A percentile compares a stretch with the other conserved stretches of the same genome.
Evolutionary conservation across 1,139 yeast species (phyloP).

Genomic region (Yamadazyma oceani): DNA sequence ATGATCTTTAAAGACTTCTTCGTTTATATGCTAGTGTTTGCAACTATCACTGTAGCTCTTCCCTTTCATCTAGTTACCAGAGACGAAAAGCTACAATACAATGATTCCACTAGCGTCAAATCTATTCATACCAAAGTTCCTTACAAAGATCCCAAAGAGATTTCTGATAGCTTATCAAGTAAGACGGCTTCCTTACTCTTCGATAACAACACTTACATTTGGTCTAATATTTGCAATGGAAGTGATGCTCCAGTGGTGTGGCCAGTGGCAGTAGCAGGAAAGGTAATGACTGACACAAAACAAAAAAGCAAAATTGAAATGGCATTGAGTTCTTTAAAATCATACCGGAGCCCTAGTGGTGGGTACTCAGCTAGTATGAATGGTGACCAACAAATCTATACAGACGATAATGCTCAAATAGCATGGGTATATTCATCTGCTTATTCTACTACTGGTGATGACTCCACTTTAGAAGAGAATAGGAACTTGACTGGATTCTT

Average conservation of each 20-base stretch:
- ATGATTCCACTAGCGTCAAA: conserved; percentile 17
- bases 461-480: conserved; percentile 11
- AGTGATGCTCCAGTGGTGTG: conserved; percentile 20
- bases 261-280: conserved; percentile 30
- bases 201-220: conserved; percentile 15
- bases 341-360: conserved; percentile 22
- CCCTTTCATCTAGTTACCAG: not conserved
- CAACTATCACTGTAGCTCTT: not conserved
- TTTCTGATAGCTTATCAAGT: conserved; percentile 15
- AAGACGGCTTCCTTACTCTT: conserved; percentile 26
- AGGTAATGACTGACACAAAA: conserved; percentile 19
- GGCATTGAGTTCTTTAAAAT: conserved; percentile 16
- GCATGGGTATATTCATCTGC: conserved; percentile 34
- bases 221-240: conserved; percentile 23
- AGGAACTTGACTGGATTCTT: conserved; percentile 9
- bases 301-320: conserved; percentile 13
- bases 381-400: conserved; percentile 29
- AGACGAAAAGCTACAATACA: conserved; percentile 2
- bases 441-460: conserved; percentile 15
- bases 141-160: conserved; percentile 12
- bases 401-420: conserved; percentile 37
- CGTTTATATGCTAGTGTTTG: not conserved
- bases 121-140: conserved; percentile 19
- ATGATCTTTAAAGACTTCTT: not conserved
- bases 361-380: conserved; percentile 36